phyloP scores from a whole-genome alignment of 176 grass and related monocot genomes.

The Otatea glauca region DNA sequence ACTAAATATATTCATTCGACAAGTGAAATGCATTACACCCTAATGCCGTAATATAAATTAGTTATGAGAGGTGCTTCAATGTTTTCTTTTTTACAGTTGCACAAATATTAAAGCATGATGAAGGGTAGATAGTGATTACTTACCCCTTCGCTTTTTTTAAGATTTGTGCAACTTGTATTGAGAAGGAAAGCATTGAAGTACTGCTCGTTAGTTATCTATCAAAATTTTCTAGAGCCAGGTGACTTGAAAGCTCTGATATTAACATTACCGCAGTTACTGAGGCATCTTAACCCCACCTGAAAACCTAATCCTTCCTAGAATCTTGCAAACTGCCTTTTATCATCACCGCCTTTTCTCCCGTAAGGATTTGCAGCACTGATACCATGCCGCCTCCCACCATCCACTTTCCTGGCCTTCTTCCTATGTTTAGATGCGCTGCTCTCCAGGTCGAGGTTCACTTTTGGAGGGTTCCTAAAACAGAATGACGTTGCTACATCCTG shows the following conservation, averaged over 20 bases:
- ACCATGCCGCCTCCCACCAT: constrained; percentile 71
- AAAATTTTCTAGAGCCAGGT: constrained; percentile 44
- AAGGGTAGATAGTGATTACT: too few relatives aligned
- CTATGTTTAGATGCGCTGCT: constrained; percentile 80
- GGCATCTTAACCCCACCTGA: neutral
- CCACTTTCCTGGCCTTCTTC: constrained; percentile 72
- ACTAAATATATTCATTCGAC: neutral
- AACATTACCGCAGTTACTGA: neutral
- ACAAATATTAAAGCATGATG: too few relatives aligned
- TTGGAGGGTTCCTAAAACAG: constrained; percentile 81
- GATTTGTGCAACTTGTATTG: too few relatives aligned
- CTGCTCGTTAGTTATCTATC: constrained; percentile 36
- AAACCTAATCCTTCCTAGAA: constrained; percentile 38
- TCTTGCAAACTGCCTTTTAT: constrained; percentile 64
- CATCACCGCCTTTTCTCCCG: constrained; percentile 50
- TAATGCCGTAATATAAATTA: neutral
- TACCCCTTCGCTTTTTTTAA: too few relatives aligned
- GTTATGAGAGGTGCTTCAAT: too few relatives aligned
- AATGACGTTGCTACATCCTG: constrained; percentile 87
- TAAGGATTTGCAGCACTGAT: constrained; percentile 74
- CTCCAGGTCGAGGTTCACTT: constrained; percentile 80
- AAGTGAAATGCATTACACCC: neutral
- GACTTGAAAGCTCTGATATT: constrained; percentile 14
- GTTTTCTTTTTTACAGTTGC: too few relatives aligned
- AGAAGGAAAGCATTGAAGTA: too few relatives aligned